Percentiles rank a stretch among this genome's conserved stretches.
These are phyloP conservation scores for Cardiosporidium cionae DNA, from an alignment of 169 alveolate genomes.

Conservation along the genomic window DNA sequence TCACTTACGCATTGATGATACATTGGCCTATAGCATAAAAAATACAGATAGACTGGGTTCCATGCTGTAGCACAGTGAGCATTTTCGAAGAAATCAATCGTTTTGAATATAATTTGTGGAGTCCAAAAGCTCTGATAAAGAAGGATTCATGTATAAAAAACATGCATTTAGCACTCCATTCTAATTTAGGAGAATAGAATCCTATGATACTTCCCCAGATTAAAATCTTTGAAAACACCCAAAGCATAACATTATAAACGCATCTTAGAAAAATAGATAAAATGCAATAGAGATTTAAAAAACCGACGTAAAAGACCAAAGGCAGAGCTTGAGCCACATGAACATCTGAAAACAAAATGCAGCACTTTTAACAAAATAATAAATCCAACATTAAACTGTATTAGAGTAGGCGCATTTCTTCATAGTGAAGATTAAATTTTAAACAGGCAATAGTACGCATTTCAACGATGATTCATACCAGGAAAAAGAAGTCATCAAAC, in stretches of 20 bases:
- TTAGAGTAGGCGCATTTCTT: too few species aligned
- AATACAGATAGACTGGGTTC: conserved; percentile 11
- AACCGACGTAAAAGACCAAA: conserved; percentile 25
- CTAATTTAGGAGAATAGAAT: not conserved
- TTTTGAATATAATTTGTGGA: conserved; percentile 9
- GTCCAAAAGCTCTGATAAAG: conserved; percentile 13
- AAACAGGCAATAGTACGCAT: too few species aligned
- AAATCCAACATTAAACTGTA: too few species aligned
- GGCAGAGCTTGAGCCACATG: conserved; percentile 30
- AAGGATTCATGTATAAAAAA: not conserved
- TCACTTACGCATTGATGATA: conserved; percentile 12
- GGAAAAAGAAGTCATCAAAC: conserved; percentile 30
- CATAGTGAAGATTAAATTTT: too few species aligned
- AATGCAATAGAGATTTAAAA: not conserved
- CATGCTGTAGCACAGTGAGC: conserved; percentile 19
- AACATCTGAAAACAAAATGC: conserved; percentile 16
- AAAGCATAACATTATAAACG: not conserved
- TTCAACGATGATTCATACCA: too few species aligned
- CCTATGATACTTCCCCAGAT: not conserved
- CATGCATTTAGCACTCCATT: not conserved
- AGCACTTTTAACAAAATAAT: too few species aligned
- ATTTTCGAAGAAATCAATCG: not conserved
- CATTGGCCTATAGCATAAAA: conserved; percentile 22
- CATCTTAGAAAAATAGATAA: not conserved
- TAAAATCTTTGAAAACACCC: not conserved